Conservation (phyloP, 1,284 basidiomycete species). For the Malassezia japonica region DNA sequence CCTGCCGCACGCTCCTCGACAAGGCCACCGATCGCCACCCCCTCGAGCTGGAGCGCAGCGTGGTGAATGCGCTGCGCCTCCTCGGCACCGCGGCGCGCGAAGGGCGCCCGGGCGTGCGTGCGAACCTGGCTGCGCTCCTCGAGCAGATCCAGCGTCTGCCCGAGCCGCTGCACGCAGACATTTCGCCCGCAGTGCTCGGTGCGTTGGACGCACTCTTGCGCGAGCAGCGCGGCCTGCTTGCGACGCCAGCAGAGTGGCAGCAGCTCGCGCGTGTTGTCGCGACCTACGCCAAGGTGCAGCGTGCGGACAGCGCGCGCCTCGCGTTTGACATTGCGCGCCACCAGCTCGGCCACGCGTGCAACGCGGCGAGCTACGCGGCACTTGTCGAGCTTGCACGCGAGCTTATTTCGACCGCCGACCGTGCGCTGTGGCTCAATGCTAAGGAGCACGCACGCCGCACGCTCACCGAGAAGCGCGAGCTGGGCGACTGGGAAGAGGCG, state of each 20-base stretch:
- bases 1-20: conserved; percentile 69
- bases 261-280: conserved; percentile 80
- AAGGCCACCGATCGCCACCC: conserved; percentile 72
- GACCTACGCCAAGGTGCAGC: conserved; percentile 61
- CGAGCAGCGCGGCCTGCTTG: conserved; percentile 52
- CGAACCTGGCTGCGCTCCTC: conserved; percentile 86
- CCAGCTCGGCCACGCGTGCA: conserved; percentile 50
- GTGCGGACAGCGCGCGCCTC: conserved; percentile 75
- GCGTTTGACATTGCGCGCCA: conserved; percentile 60
- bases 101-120: conserved; percentile 60
- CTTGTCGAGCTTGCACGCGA: conserved; percentile 75
- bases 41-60: conserved; percentile 85
- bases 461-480: conserved; percentile 46
- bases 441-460: conserved; percentile 21
- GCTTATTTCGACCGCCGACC: conserved; percentile 56
- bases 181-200: conserved; percentile 79
- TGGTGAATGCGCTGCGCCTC: conserved; percentile 54
- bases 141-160: conserved; percentile 78
- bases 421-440: conserved; percentile 24
- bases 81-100: conserved; percentile 8
- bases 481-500: conserved; percentile 36
- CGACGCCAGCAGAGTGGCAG: conserved; percentile 90
- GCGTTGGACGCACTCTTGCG: conserved; percentile 71
- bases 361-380: conserved; percentile 69
- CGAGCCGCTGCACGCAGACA: conserved; percentile 63